Evolutionary conservation across 345 rosid genomes (phyloP).

Genomic region (Linum tenue): DNA sequence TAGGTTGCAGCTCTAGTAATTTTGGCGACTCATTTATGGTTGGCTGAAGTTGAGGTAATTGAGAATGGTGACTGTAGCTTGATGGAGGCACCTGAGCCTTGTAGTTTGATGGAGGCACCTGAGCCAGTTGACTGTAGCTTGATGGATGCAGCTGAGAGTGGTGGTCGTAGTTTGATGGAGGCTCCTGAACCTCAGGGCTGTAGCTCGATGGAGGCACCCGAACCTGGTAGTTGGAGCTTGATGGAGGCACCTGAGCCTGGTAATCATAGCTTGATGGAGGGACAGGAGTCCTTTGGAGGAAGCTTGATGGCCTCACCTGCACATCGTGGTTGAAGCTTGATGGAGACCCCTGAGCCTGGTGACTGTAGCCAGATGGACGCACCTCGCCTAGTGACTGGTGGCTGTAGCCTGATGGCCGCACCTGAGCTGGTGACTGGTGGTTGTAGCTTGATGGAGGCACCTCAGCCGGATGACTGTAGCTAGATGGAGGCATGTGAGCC

Average conservation of each 20-base stretch:
- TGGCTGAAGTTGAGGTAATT: conserved; percentile 19
- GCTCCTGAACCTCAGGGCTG: conserved; percentile 8
- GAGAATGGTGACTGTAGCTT: conserved; percentile 9
- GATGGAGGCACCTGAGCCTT: not conserved
- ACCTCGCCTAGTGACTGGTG: conserved; percentile 6
- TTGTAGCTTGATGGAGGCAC: not conserved
- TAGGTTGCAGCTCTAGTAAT: conserved; percentile 12
- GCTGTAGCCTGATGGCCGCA: not conserved
- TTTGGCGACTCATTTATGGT: conserved; percentile 11
- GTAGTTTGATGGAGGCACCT: too few relatives aligned
- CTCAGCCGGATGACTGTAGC: too few relatives aligned
- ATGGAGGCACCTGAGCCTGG: conserved; percentile 5
- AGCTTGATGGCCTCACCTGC: conserved; percentile 12
- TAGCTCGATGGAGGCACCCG: conserved; percentile 14
- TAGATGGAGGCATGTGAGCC: not conserved
- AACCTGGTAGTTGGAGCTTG: conserved; percentile 4
- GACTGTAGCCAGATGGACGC: conserved; percentile 10
- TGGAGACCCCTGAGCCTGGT: conserved; percentile 10
- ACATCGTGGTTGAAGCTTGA: conserved; percentile 7
- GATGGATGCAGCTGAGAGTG: conserved; percentile 11
- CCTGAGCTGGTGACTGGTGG: not conserved
- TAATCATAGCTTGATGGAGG: conserved; percentile 1
- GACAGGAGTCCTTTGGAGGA: not conserved
- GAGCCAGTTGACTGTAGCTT: conserved; percentile 6
- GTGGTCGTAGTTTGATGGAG: conserved; percentile 10